Evolutionary conservation across 2,329 filamentous ascomycete species (phyloP), one percentile per base, ranked within the genome.

Genomic region (Nothophaeocryptopus gaeumannii): DNA sequence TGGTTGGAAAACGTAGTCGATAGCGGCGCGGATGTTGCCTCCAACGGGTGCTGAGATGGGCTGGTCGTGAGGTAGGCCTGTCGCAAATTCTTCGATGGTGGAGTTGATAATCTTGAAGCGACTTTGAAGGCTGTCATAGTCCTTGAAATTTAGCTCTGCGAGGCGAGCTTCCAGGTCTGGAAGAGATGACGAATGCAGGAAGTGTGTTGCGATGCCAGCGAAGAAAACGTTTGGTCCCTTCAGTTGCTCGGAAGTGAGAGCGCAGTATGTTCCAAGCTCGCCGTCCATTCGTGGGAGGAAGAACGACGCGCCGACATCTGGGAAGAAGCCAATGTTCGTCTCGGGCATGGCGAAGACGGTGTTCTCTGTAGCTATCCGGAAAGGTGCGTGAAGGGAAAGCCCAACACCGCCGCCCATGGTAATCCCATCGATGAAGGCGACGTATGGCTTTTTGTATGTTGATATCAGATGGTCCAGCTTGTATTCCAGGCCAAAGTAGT

Each of bases 401-500:
- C 93, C 93, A 45, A 97, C 93, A 59, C 93, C 93, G 48, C 93
- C 93, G 48, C 93, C 93, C 93, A 99, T 99, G 45, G 95, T 99
- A 70, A 96, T 88, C 52, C 93, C 93, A 66, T 99, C 93, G 85
- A 99, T 95, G 67, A 97, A 87, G 30, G 93, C 88, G 45, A 99
- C 83, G 66, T 93, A 95, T 0, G 93, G 93, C 75, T 96, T 99
- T 54, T 77, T 69, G 74, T 96, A 96, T 33, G 91, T 96, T 15
- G 93, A 88, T 67, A 99, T 96, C 61, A 92, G 78, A 72, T 99
- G 93, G 69, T 99, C 88, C 56, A 99, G 84, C 74, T 89, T 86
- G 78, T 97, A 99, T 84, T 99, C 95, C 50, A 93, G 84, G 10
- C 76, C 89, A 69, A 99, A 99, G 78, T 95, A 99, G 44, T 91